Evolutionary conservation across 257 asterid species (phyloP), one percentile per base, ranked within the genome.

Genomic region (Cinchona pubescens): DNA sequence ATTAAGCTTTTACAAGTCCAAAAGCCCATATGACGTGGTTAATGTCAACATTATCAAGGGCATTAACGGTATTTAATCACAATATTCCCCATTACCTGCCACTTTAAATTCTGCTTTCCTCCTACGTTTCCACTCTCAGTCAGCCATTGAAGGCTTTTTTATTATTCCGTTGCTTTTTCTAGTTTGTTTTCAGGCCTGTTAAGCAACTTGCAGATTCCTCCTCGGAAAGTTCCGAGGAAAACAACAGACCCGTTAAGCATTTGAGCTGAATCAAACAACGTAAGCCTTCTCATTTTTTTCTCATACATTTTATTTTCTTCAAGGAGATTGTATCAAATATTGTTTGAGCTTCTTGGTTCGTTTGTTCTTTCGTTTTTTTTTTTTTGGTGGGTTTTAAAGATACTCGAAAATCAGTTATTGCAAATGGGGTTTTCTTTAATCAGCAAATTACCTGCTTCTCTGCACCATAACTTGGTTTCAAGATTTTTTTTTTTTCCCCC

Each of bases 201-300:
- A n/a, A 55, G 51, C 53, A 7, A 14, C 75, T 78, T 71, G 27
- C 34, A 48, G 15, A 30, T 14, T 32, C 30, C 59, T 71, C 43
- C 8, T 27, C 32, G 23, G 49, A 30, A 27, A 69, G n/a, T 4
- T 27, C 49, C 53, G 5, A 16, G 3, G 29, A 46, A 46, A 25
- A 60, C 45, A 27, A 6, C 60, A 42, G 65, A 68, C 59, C 35
- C 49, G 7, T 59, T 14, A 15, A 5, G 5, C 43, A 23, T 56
- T 40, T 40, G 11, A 59, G 76, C 46, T 9, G 46, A 42, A 2
- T 55, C 74, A 25, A 67, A 1, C 40, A 71, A 77, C 76, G 81
- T 77, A 71, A 77, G 81, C 11, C 48, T 48, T 27, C 25, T 69
- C 32, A 1, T 34, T 40, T 0, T n/a, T 25, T 32, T 59, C 5